Percentiles rank a stretch among this genome's conserved stretches.
phyloP scores from a whole-genome alignment of 1,139 yeast genomes.

The Taphrina betulina region DNA sequence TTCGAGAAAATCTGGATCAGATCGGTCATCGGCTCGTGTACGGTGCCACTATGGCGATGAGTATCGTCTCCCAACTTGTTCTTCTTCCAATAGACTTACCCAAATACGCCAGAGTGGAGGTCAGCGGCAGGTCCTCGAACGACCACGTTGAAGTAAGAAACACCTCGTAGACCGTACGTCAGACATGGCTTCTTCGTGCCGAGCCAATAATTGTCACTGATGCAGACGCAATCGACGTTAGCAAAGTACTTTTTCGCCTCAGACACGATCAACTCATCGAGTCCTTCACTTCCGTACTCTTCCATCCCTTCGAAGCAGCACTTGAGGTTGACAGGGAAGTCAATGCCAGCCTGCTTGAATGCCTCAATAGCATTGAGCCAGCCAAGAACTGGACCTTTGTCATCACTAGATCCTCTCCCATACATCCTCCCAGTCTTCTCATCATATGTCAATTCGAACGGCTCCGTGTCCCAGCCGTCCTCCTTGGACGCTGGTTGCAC shows the following conservation, averaged over 20 bases:
- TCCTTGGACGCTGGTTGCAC: slow-evolving; percentile 92
- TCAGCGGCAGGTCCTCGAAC: slow-evolving; percentile 90
- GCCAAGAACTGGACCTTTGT: slow-evolving; percentile 96
- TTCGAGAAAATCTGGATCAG: slow-evolving; percentile 65
- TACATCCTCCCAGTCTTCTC: slow-evolving; percentile 59
- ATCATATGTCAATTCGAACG: slow-evolving; percentile 60
- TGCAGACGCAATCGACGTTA: slow-evolving; percentile 90
- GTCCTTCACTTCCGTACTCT: slow-evolving; percentile 92
- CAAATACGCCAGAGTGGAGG: slow-evolving; percentile 94
- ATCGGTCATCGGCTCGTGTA: slow-evolving; percentile 98
- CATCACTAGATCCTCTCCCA: slow-evolving; percentile 97
- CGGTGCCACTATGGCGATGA: no score
- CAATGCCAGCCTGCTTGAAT: slow-evolving; percentile 76
- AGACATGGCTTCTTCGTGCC: slow-evolving; percentile 95
- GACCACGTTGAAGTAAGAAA: slow-evolving; percentile 81
- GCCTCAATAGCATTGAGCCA: slow-evolving; percentile 95
- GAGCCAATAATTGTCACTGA: slow-evolving; percentile 96
- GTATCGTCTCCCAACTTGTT: no score
- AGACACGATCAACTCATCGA: slow-evolving; percentile 72
- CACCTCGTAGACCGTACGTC: slow-evolving; percentile 96
- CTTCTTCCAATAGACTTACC: no score
- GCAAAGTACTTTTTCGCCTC: slow-evolving; percentile 81
- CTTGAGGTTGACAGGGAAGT: slow-evolving; percentile 87
- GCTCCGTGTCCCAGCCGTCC: slow-evolving; percentile 96
- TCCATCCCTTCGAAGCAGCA: slow-evolving; percentile 99